Evolutionary conservation across 2,329 filamentous ascomycete species (phyloP).

Genomic region (Clonostachys sp.): DNA sequence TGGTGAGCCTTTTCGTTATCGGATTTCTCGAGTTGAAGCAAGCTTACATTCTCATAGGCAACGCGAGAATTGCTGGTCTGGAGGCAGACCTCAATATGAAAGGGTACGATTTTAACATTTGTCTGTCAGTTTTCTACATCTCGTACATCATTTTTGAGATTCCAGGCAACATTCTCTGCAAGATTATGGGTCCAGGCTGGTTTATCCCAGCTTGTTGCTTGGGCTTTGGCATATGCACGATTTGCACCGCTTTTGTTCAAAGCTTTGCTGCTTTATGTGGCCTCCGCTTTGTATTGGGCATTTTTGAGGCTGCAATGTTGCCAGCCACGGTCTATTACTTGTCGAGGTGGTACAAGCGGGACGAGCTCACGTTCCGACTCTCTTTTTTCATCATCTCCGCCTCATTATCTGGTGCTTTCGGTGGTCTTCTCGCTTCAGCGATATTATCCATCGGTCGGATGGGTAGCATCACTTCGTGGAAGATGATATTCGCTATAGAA

Average conservation of each 20-base stretch:
- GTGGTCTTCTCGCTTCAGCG: conserved; percentile 59
- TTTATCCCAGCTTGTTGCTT: conserved; percentile 61
- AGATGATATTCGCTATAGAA: conserved; percentile 69
- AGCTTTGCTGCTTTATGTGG: conserved; percentile 46
- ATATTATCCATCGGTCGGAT: conserved; percentile 59
- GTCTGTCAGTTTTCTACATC: conserved; percentile 67
- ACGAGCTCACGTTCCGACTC: conserved; percentile 63
- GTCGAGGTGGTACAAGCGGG: conserved; percentile 66
- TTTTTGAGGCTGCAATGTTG: conserved; percentile 71
- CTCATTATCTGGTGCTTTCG: conserved; percentile 66
- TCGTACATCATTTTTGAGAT: conserved; percentile 72
- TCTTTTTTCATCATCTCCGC: conserved; percentile 68
- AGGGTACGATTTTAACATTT: conserved; percentile 64
- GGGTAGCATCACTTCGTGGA: conserved; percentile 53
- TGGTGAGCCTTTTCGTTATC: conserved; percentile 29
- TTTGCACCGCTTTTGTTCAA: conserved; percentile 62
- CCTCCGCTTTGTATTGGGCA: conserved; percentile 62
- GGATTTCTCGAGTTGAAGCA: not conserved
- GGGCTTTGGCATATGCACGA: conserved; percentile 57
- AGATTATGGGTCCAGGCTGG: conserved; percentile 68
- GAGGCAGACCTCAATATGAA: conserved; percentile 54
- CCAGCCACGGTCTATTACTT: conserved; percentile 73
- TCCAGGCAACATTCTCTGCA: conserved; percentile 64
- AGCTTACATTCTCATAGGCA: conserved; percentile 37
- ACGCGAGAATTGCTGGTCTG: conserved; percentile 61